Percentiles rank a stretch among this genome's conserved stretches.
Evolutionary conservation across 805 yeast species (phyloP).

Genomic region (Barnettozyma pratensis): DNA sequence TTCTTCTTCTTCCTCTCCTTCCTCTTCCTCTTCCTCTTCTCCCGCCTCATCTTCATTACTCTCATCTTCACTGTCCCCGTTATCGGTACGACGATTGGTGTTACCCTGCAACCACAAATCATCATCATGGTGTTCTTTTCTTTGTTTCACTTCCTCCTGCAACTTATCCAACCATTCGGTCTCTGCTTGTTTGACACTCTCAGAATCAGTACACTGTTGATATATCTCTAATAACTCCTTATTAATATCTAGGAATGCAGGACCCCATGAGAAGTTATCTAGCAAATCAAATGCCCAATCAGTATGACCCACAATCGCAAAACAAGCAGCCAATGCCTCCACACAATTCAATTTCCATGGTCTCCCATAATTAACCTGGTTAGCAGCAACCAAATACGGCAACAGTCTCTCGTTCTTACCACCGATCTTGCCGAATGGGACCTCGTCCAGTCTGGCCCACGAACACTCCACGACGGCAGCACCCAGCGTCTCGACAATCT

Average conservation of each 20-base stretch:
- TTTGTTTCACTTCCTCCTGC: constrained; percentile 59
- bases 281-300: constrained; percentile 85
- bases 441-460: constrained; percentile 96
- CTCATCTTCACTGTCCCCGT: constrained; percentile 24
- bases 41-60: constrained; percentile 19
- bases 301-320: constrained; percentile 84
- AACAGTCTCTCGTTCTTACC: constrained; percentile 81
- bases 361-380: constrained; percentile 93
- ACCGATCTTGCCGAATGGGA: constrained; percentile 91
- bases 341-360: constrained; percentile 97
- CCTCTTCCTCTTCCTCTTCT: constrained; percentile 15
- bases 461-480: constrained; percentile 99
- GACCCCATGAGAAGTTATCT: constrained; percentile 88
- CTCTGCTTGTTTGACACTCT: constrained; percentile 67
- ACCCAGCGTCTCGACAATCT: constrained; percentile 72
- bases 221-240: constrained; percentile 71
- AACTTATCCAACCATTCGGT: constrained; percentile 64
- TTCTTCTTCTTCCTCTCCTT: constrained; percentile 8
- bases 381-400: constrained; percentile 93
- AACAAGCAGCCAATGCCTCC: constrained; percentile 95
- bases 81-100: constrained; percentile 46
- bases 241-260: constrained; percentile 78
- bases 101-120: constrained; percentile 81
- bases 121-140: constrained; percentile 48
- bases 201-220: constrained; percentile 75